Evolutionary conservation across 805 yeast genomes (phyloP), one percentile per base, ranked within the genome.

Genomic region (Kodamaea lidongshanica): DNA sequence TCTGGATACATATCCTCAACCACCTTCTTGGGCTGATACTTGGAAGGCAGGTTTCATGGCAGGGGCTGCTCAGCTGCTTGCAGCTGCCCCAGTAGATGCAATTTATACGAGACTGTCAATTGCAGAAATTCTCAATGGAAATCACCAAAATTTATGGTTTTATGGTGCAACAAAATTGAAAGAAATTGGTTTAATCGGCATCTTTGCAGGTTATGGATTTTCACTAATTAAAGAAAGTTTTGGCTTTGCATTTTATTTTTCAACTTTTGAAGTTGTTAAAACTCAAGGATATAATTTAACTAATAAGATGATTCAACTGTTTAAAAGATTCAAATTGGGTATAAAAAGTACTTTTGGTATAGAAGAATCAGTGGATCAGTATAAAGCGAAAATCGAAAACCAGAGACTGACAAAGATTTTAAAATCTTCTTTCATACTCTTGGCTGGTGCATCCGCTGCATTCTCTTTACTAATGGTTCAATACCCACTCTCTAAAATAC

Each of bases 51-150:
- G 97, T 0, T 75, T 79, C 33, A 40, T 84, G 0, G 96, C 96
- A 0, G 96, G 96, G 1, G 75, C 79, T 0, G 75, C 77, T 14
- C 95, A 92, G 45, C 81, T 94, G n/a, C 58, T 85, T 11, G 88
- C 85, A 1, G 95, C 95, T 2, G 89, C 96, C 2, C 97, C 97
- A 0, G 67, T 89, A 4, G 96, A 89, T 56, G 95, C 96, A 6
- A 75, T 89, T 3, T 82, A 80, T 47, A 74, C 94, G 2, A 67
- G 96, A 41, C 83, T 88, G 40, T 69, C 77, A 2, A 79, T 85
- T 4, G 72, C 80, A 7, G 95, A 86, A 41, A 58, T 88, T 31
- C 55, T 85, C 10, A 68, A 71, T 30, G 82, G 86, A 5, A 46
- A 69, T 18, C 78, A 82, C 53, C 72, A 72, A 35, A 80, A 80